Conservation (phyloP, 805 yeast species). For the Jamesozyma lodderae region DNA sequence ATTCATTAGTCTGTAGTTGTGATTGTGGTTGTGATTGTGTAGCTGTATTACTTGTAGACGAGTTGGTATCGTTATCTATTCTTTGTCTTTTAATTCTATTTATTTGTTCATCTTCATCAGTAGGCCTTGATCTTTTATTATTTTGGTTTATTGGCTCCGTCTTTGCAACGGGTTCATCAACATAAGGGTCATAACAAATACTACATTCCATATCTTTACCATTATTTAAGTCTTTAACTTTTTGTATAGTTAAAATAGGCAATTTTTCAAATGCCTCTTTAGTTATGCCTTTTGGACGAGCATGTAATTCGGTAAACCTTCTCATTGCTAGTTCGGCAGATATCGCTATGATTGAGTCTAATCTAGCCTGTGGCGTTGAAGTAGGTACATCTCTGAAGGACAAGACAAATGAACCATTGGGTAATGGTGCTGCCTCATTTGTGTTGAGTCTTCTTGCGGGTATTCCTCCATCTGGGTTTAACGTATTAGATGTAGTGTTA, state of each 20-base stretch:
- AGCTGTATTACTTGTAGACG: conserved; percentile 1
- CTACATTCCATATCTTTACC: conserved; percentile 38
- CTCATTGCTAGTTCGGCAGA: conserved; percentile 66
- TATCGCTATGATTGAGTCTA: conserved; percentile 51
- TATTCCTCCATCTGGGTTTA: background rate
- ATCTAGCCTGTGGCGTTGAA: conserved; percentile 49
- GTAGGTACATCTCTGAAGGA: conserved; percentile 59
- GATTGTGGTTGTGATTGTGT: background rate
- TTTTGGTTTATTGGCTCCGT: background rate
- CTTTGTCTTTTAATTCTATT: conserved; percentile 15
- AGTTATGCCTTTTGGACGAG: conserved; percentile 44
- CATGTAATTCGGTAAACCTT: conserved; percentile 45
- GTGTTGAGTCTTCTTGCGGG: background rate
- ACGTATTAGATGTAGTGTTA: background rate
- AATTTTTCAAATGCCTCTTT: conserved; percentile 44
- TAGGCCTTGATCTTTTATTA: conserved; percentile 24
- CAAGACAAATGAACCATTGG: conserved; percentile 46
- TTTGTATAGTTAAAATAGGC: conserved; percentile 30
- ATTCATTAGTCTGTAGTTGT: background rate
- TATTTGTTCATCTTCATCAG: conserved; percentile 18
- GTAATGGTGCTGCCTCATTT: conserved; percentile 5
- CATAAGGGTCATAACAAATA: conserved; percentile 53
- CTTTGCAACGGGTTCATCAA: conserved; percentile 17
- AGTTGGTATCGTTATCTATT: conserved; percentile 4
- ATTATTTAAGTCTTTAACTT: conserved; percentile 18